Conservation (phyloP, 139 green algal species). For the Chlorella sorokiniana region DNA sequence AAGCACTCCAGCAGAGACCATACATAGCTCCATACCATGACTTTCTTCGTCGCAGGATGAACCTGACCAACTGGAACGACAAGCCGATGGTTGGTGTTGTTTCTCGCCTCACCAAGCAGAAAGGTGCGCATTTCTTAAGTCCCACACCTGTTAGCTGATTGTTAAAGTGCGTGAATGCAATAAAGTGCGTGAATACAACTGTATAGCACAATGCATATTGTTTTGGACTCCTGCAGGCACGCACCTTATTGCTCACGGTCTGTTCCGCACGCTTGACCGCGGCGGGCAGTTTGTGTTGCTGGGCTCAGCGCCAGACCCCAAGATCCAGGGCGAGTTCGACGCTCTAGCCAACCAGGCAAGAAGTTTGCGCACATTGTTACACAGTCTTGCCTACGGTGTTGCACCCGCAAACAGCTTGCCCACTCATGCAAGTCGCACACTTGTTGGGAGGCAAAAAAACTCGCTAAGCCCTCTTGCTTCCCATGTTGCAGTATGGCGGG, state of each 20-base stretch:
- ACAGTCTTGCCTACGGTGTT: not conserved
- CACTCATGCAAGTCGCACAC: not conserved
- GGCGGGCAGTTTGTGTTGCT: conserved; percentile 98
- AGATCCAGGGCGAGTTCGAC: conserved; percentile 66
- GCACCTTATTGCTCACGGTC: conserved; percentile 98
- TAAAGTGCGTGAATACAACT: too few species aligned
- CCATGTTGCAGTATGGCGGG: conserved; percentile 36
- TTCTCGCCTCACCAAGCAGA: conserved; percentile 88
- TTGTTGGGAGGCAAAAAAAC: too few species aligned
- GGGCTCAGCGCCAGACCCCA: conserved; percentile 86
- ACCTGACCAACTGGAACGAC: conserved; percentile 67
- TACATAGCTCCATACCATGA: not conserved
- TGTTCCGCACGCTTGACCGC: conserved; percentile 84
- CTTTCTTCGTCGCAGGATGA: conserved; percentile 35
- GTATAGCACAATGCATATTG: too few species aligned
- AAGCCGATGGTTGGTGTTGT: conserved; percentile 81
- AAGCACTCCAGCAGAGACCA: not conserved
- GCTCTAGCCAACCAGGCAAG: conserved; percentile 29
- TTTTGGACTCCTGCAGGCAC: conserved; percentile 73
- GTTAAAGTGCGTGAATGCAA: too few species aligned
- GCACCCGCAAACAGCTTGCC: not conserved
- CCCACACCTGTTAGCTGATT: too few species aligned
- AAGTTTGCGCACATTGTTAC: too few species aligned
- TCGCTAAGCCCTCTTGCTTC: not conserved
- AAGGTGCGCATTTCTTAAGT: conserved; percentile 65